These are phyloP conservation scores for Debaryomyces coudertii DNA, from an alignment of 1,139 yeast species.

Conservation along the genomic window DNA sequence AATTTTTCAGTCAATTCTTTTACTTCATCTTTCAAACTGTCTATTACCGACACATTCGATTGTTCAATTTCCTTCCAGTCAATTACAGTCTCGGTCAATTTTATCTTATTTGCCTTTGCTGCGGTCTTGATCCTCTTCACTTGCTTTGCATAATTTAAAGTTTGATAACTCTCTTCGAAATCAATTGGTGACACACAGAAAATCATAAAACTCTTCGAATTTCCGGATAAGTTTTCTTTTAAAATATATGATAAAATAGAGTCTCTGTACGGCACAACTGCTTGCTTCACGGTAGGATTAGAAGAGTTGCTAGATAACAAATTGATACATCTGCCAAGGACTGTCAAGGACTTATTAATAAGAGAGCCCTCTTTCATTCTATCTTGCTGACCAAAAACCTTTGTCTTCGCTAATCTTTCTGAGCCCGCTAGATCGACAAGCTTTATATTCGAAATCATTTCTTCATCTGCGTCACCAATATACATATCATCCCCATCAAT, in stretches of 20 bases:
- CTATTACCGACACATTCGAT: constrained; percentile 33
- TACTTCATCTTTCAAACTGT: constrained; percentile 36
- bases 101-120: constrained; percentile 52
- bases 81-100: constrained; percentile 31
- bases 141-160: constrained; percentile 73
- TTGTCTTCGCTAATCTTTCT: constrained; percentile 66
- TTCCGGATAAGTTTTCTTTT: constrained; percentile 74
- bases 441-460: constrained; percentile 59
- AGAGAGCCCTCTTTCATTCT: constrained; percentile 74
- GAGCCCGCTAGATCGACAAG: constrained; percentile 85
- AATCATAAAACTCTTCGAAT: constrained; percentile 74
- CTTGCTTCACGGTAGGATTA: constrained; percentile 21
- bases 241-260: constrained; percentile 72
- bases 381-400: constrained; percentile 59
- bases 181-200: constrained; percentile 78
- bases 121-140: constrained; percentile 69
- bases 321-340: constrained; percentile 74
- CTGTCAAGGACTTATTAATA: constrained; percentile 75
- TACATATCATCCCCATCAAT: constrained; percentile 21
- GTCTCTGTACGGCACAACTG: constrained; percentile 70
- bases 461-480: constrained; percentile 56
- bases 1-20: constrained; percentile 32
- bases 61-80: constrained; percentile 37
- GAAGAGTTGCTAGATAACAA: constrained; percentile 44
- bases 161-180: constrained; percentile 72